Evolutionary conservation across 768 basidiomycete genomes (phyloP).

Genomic region (Russula olivacea): DNA sequence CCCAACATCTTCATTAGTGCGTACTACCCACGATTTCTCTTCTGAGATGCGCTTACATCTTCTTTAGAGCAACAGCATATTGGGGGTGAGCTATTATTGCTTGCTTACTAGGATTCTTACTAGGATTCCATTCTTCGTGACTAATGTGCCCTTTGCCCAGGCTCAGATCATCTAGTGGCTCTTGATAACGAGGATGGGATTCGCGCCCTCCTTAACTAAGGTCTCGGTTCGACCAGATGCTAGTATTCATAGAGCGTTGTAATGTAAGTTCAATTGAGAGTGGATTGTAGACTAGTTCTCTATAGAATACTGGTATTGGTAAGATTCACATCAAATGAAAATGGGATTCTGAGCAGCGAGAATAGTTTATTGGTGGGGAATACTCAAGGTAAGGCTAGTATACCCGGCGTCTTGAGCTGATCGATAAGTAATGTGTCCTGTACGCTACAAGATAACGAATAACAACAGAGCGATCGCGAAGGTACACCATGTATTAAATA

Average conservation of each 20-base stretch:
- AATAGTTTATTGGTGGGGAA: neutral
- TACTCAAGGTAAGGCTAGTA: neutral
- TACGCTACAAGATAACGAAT: too few relatives aligned
- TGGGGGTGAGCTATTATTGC: constrained; percentile 38
- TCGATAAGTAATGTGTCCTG: too few relatives aligned
- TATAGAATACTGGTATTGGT: neutral
- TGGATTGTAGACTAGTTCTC: neutral
- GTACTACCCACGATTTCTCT: constrained; percentile 15
- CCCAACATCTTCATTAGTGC: constrained; percentile 72
- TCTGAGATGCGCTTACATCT: neutral
- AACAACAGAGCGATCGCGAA: too few relatives aligned
- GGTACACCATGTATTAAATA: too few relatives aligned
- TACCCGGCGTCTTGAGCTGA: too few relatives aligned
- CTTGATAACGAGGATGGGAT: neutral
- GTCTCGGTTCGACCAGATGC: neutral
- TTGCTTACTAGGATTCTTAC: too few relatives aligned
- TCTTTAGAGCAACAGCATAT: constrained; percentile 45
- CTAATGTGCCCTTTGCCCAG: neutral
- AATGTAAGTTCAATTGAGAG: too few relatives aligned
- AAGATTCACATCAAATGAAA: neutral
- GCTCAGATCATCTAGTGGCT: neutral
- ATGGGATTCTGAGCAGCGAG: neutral
- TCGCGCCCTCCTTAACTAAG: constrained; percentile 1
- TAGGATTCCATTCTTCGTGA: neutral
- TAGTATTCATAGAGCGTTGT: too few relatives aligned